Base-by-base conservation (phyloP, 768 basidiomycete genomes). In the Pleurotus eryngii region DNA sequence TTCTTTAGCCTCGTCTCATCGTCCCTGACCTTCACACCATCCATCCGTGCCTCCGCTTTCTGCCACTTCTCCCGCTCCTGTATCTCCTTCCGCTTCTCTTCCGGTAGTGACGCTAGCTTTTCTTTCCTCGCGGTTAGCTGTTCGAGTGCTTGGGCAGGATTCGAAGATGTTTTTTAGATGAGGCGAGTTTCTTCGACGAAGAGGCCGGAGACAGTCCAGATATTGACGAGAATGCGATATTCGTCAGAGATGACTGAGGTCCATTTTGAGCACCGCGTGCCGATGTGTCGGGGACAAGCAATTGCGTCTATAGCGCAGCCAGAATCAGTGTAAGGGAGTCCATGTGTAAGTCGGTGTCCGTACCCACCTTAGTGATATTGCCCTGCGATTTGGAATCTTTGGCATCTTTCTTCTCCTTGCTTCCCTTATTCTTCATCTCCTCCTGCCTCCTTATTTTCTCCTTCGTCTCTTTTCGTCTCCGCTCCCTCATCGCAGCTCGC, bases 21-120 rank as follows among this genome's bases (percentile, higher is more conserved):
- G 64, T 98, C 97, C 49, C 82, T 83, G 27, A 99, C 86, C 72
- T 98, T 99, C 48, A 87, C 87, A 2, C 97, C 97, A 55, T 91
- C 92, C 58, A 97, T 76, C 49, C 92, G 80, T 27, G 92, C 86
- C 66, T 87, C 85, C 0, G 95, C 94, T 73, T 95, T 96, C 49
- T 84, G 84, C 92, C 95, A 98, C 65, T 87, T 84, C 58, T 95
- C 89, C 56, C 81, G 81, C 66, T 95, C 95, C 68, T 91, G 86
- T 11, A 87, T 81, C 46, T 78, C 78, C 63, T 89, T 88, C 26
- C 92, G 83, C 67, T 92, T 92, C 56, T 95, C 94, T 47, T 89
- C 92, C 0, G 92, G 86, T 59, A 98, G 64, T 0, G 80, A 68
- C 0, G 87, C 85, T 1, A 97, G 74, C 64, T 89, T 90, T 62